These are phyloP conservation scores for Trichopus zeylanicus DNA, from an alignment of 116 monocot genomes.

Conservation along the genomic window DNA sequence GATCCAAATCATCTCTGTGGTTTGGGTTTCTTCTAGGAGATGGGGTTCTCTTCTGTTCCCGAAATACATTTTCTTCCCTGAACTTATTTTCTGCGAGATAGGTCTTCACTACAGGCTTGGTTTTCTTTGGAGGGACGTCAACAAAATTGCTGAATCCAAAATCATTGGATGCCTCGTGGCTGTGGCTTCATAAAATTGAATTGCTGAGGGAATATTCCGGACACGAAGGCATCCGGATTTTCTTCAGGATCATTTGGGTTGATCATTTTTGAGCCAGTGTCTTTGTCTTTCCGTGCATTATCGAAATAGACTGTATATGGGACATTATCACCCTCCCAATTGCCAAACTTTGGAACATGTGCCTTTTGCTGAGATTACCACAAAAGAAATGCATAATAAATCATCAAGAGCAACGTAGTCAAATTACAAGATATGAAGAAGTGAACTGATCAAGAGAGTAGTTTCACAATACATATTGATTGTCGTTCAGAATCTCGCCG, in stretches of 20 bases:
- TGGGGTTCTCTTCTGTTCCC: neutral
- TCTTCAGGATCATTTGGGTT: slow-evolving; percentile 59
- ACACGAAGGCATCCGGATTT: slow-evolving; percentile 14
- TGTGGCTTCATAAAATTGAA: neutral
- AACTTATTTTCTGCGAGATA: neutral
- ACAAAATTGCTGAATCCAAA: neutral
- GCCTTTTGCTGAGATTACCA: slow-evolving; percentile 14
- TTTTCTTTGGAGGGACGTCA: neutral
- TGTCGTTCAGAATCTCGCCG: too few relatives aligned
- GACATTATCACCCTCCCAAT: slow-evolving; percentile 34
- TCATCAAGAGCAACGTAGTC: neutral
- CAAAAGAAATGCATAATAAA: neutral
- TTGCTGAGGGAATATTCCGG: neutral
- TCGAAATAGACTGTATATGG: slow-evolving; percentile 46
- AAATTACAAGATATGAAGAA: too few relatives aligned
- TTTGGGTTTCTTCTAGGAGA: neutral
- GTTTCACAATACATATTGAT: too few relatives aligned
- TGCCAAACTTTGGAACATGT: slow-evolving; percentile 40
- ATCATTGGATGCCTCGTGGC: neutral
- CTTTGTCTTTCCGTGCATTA: slow-evolving; percentile 24
- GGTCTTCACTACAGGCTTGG: neutral
- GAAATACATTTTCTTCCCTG: neutral
- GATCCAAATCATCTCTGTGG: neutral
- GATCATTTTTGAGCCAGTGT: slow-evolving; percentile 9
- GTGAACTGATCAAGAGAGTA: too few relatives aligned